Evolutionary conservation across 257 asterid species (phyloP).

Genomic region (Penstemon newberryi): DNA sequence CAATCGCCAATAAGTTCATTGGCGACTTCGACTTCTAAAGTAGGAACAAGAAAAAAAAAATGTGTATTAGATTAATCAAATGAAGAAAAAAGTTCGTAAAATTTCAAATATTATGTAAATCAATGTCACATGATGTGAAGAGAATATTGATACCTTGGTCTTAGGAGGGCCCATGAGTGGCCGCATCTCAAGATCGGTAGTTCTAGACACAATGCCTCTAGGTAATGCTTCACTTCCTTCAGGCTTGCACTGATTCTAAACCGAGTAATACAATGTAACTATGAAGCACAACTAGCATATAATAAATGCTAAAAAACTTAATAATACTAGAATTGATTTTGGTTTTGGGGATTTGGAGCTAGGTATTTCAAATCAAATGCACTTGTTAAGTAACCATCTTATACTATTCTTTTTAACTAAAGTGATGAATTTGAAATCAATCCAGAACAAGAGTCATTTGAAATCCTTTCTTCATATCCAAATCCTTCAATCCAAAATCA

Average conservation of each 20-base stretch:
- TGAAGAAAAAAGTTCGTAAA: background rate
- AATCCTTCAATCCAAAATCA: background rate
- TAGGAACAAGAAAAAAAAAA: slow-evolving; percentile 22
- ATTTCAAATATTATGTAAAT: background rate
- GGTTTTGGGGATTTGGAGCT: too few species aligned
- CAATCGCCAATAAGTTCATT: slow-evolving; percentile 67
- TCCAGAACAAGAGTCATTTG: too few species aligned
- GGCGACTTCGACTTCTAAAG: slow-evolving; percentile 46
- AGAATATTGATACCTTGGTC: slow-evolving; percentile 39
- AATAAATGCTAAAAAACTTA: background rate
- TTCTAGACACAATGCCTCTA: slow-evolving; percentile 52
- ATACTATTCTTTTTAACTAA: too few species aligned
- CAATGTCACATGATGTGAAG: background rate
- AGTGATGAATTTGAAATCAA: too few species aligned
- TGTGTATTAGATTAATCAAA: slow-evolving; percentile 27
- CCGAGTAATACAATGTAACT: slow-evolving; percentile 13
- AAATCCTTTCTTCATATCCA: too few species aligned
- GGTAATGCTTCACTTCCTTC: slow-evolving; percentile 70
- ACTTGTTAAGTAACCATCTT: too few species aligned
- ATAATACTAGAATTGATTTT: too few species aligned
- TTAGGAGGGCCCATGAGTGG: slow-evolving; percentile 53
- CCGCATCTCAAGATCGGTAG: slow-evolving; percentile 66
- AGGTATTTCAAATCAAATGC: too few species aligned
- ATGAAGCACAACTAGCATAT: slow-evolving; percentile 6
- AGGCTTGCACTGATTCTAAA: slow-evolving; percentile 56